Percentiles rank a stretch among this genome's conserved stretches.
phyloP scores from a whole-genome alignment of 805 yeast genomes.

The Metschnikowia lunata region DNA sequence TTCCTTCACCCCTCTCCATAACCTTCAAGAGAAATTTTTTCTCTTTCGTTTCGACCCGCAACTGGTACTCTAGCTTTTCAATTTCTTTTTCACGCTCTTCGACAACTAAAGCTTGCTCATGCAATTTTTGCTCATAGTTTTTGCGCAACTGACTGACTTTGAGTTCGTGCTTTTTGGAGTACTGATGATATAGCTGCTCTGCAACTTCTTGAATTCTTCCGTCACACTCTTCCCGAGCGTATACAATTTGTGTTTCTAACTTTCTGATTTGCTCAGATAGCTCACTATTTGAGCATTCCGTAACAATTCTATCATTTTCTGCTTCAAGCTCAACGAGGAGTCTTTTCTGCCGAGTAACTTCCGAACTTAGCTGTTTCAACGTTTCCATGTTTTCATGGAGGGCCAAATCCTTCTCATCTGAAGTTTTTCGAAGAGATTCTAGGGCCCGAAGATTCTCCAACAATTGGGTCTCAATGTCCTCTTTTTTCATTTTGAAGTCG shows the following conservation, averaged over 20 bases:
- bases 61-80: constrained; percentile 41
- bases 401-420: constrained; percentile 26
- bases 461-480: too few relatives aligned
- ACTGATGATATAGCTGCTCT: constrained; percentile 66
- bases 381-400: constrained; percentile 29
- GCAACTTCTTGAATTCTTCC: constrained; percentile 58
- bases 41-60: constrained; percentile 37
- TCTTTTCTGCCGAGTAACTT: constrained; percentile 19
- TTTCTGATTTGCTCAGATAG: constrained; percentile 17
- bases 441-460: too few relatives aligned
- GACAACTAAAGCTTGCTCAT: constrained; percentile 41
- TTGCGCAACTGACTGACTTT: constrained; percentile 54
- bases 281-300: constrained; percentile 5
- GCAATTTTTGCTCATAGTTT: constrained; percentile 30
- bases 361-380: constrained; percentile 26
- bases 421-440: too few relatives aligned
- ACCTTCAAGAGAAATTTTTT: constrained; percentile 13
- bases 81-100: constrained; percentile 47
- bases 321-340: constrained; percentile 8
- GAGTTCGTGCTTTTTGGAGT: constrained; percentile 71
- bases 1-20: constrained; percentile 7
- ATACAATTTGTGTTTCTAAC: constrained; percentile 23
- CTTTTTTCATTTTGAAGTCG: too few relatives aligned
- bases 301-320: background rate
- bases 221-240: constrained; percentile 48